A percentile compares a stretch with the other conserved stretches of the same genome.
Evolutionary conservation across 768 basidiomycete species (phyloP).

Genomic region (Butyriboletus loyo): DNA sequence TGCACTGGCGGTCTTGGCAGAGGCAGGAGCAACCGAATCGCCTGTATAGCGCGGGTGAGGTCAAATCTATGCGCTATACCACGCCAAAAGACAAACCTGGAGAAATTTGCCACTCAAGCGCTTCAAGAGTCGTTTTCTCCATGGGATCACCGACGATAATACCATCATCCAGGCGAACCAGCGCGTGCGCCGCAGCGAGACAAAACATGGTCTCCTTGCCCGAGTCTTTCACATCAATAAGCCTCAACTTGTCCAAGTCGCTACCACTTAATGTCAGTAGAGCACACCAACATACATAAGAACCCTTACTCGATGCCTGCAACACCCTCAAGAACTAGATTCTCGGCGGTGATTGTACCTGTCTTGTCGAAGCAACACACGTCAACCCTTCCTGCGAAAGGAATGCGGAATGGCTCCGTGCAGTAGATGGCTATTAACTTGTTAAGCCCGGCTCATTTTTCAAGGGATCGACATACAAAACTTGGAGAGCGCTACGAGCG

Average conservation of each 20-base stretch:
- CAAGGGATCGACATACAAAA: conserved; percentile 54
- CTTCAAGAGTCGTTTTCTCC: conserved; percentile 95
- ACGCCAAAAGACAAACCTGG: conserved; percentile 45
- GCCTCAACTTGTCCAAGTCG: conserved; percentile 52
- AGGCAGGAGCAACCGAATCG: conserved; percentile 64
- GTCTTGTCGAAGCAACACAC: conserved; percentile 99
- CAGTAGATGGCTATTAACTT: conserved; percentile 83
- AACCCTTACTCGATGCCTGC: conserved; percentile 82
- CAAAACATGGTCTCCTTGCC: conserved; percentile 77
- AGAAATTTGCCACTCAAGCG: conserved; percentile 81
- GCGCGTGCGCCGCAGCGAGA: conserved; percentile 91
- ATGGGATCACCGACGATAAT: conserved; percentile 96
- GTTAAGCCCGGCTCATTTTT: background rate
- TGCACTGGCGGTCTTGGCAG: conserved; percentile 49
- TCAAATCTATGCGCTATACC: background rate
- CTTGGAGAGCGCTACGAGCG: conserved; percentile 89
- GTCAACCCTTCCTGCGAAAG: conserved; percentile 92
- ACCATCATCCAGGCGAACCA: conserved; percentile 93
- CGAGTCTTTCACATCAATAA: conserved; percentile 78
- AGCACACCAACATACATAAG: background rate
- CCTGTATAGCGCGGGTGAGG: conserved; percentile 32
- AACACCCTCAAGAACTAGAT: conserved; percentile 91
- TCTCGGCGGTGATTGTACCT: conserved; percentile 95
- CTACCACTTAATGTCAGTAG: conserved; percentile 35
- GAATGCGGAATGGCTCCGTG: conserved; percentile 98